phyloP scores from a whole-genome alignment of 352 stramenopile species.

The Phytophthora pluvialis region DNA sequence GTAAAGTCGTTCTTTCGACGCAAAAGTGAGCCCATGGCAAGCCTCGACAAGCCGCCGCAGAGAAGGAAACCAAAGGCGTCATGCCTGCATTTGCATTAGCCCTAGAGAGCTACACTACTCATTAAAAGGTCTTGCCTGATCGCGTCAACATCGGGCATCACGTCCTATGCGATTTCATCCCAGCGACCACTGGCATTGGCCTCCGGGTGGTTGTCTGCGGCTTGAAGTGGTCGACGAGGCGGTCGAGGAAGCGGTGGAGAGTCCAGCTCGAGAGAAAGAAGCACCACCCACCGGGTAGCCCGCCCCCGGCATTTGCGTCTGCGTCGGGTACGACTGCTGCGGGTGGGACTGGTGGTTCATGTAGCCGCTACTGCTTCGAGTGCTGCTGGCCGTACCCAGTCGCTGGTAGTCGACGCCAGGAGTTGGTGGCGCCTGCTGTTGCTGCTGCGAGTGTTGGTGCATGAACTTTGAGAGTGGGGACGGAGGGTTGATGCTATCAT shows the following conservation, averaged over 20 bases:
- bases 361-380: conserved; percentile 23
- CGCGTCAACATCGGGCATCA: not conserved
- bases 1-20: too few relatives aligned
- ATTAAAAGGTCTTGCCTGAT: not conserved
- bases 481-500: conserved; percentile 37
- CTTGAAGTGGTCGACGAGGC: conserved; percentile 22
- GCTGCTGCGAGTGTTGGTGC: conserved; percentile 53
- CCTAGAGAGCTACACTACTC: conserved; percentile 1
- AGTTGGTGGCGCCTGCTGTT: conserved; percentile 22
- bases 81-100: not conserved
- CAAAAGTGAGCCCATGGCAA: too few relatives aligned
- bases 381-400: conserved; percentile 21
- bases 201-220: conserved; percentile 63
- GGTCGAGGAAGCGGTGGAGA: conserved; percentile 28
- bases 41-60: too few relatives aligned
- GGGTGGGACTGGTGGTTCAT: conserved; percentile 10
- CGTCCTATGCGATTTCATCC: conserved; percentile 8
- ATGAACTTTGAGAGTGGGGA: conserved; percentile 82
- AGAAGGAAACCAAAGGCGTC: not conserved
- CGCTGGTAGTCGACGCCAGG: conserved; percentile 23
- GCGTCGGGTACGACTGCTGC: conserved; percentile 6
- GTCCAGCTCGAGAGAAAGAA: conserved; percentile 27
- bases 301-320: not conserved
- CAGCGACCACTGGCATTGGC: conserved; percentile 67
- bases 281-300: conserved; percentile 9